Conservation (phyloP, 495 filamentous ascomycete genomes). For the Chaetomium tenue region DNA sequence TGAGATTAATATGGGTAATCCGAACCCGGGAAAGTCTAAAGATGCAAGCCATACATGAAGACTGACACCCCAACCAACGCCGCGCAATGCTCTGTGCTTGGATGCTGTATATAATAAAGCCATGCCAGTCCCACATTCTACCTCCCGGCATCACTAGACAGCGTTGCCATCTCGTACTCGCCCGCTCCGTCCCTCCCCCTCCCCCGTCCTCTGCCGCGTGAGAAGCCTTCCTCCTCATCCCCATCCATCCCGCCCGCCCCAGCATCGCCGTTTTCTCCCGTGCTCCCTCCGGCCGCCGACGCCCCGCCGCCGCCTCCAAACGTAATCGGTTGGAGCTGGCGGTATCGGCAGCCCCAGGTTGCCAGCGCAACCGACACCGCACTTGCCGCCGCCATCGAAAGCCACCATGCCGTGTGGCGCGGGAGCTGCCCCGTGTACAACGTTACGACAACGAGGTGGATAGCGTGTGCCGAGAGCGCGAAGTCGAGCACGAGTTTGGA, state of each 20-base stretch:
- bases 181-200: conserved; percentile 22
- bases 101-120: background rate
- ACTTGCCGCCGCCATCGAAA: conserved; percentile 66
- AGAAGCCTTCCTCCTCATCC: conserved; percentile 23
- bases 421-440: conserved; percentile 75
- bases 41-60: background rate
- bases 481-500: conserved; percentile 94
- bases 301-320: conserved; percentile 63
- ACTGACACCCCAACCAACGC: background rate
- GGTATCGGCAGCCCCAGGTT: conserved; percentile 86
- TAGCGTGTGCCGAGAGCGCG: conserved; percentile 79
- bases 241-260: conserved; percentile 32
- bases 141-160: conserved; percentile 1
- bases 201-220: conserved; percentile 16
- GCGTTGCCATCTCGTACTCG: conserved; percentile 23
- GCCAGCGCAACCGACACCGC: conserved; percentile 68
- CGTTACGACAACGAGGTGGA: conserved; percentile 76
- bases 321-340: conserved; percentile 82
- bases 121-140: background rate
- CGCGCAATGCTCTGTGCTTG: background rate
- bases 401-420: conserved; percentile 81
- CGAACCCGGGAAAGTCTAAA: background rate
- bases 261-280: conserved; percentile 25
- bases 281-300: conserved; percentile 17
- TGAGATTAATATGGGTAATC: background rate